These are phyloP conservation scores for Flaveria linearis DNA, from an alignment of 129 eudicot species.

Conservation along the genomic window DNA sequence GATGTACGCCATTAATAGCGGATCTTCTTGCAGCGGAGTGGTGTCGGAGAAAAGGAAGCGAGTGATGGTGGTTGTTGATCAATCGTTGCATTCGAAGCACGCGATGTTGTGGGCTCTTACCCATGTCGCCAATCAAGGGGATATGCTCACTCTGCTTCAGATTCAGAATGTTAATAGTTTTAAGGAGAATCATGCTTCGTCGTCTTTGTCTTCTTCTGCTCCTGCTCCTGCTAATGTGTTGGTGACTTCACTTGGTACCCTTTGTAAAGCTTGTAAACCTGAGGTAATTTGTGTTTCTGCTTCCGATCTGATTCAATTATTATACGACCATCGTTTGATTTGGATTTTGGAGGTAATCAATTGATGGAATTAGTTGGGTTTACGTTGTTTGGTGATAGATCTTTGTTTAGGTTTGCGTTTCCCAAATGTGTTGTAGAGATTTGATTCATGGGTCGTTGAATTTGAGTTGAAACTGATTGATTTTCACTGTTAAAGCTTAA, in stretches of 20 bases:
- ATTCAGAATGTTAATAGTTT: slow-evolving; percentile 27
- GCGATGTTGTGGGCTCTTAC: slow-evolving; percentile 99
- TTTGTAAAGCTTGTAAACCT: slow-evolving; percentile 87
- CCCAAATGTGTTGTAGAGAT: too few relatives aligned
- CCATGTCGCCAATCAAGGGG: slow-evolving; percentile 86
- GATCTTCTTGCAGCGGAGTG: background rate
- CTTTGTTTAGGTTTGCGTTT: background rate
- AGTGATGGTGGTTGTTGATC: slow-evolving; percentile 90
- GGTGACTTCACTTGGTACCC: slow-evolving; percentile 70
- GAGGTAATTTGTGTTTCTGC: slow-evolving; percentile 42
- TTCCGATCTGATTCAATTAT: background rate
- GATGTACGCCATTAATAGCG: slow-evolving; percentile 41
- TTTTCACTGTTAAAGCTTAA: too few relatives aligned
- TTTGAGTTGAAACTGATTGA: too few relatives aligned
- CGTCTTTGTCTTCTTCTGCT: slow-evolving; percentile 10
- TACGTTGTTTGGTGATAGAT: too few relatives aligned
- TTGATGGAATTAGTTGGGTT: too few relatives aligned
- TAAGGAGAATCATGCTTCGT: background rate
- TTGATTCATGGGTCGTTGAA: too few relatives aligned
- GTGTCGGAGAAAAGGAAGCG: slow-evolving; percentile 61
- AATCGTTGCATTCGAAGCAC: slow-evolving; percentile 71
- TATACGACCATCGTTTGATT: background rate
- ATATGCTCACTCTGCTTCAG: slow-evolving; percentile 81
- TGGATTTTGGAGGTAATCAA: background rate
- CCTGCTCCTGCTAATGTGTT: slow-evolving; percentile 35